phyloP scores from a whole-genome alignment of 768 basidiomycete genomes.

The Lentinus brumalis region DNA sequence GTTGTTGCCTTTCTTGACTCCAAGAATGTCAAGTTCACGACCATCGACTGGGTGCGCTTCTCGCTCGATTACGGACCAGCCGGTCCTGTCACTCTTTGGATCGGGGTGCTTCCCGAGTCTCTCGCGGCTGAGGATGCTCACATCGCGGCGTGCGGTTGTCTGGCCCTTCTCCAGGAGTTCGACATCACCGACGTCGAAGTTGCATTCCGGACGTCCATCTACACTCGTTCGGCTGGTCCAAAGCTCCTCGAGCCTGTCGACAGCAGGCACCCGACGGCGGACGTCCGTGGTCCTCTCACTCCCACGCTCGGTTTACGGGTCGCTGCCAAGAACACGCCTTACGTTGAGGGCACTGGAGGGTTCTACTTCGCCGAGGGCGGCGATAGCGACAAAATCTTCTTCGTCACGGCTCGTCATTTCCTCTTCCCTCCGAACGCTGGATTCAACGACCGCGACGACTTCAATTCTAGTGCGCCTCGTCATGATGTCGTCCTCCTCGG shows the following conservation, averaged over 20 bases:
- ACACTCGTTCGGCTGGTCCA: neutral
- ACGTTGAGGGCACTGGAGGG: constrained; percentile 8
- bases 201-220: constrained; percentile 7
- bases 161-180: neutral
- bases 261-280: neutral
- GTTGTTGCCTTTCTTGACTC: no score
- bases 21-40: no score
- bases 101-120: no score
- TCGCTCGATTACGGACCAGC: no score
- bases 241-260: neutral
- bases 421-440: constrained; percentile 4
- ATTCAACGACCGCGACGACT: neutral
- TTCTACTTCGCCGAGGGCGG: constrained; percentile 10
- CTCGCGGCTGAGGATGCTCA: no score
- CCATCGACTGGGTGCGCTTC: no score
- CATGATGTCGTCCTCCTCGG: neutral
- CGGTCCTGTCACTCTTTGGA: no score
- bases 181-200: constrained; percentile 13
- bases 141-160: no score
- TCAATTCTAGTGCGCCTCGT: neutral
- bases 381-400: constrained; percentile 3
- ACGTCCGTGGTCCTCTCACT: neutral
- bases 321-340: neutral
- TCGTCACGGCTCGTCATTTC: constrained; percentile 10
- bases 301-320: constrained; percentile 19